phyloP scores from a whole-genome alignment of 768 basidiomycete genomes.

The Rickenella mellea region DNA sequence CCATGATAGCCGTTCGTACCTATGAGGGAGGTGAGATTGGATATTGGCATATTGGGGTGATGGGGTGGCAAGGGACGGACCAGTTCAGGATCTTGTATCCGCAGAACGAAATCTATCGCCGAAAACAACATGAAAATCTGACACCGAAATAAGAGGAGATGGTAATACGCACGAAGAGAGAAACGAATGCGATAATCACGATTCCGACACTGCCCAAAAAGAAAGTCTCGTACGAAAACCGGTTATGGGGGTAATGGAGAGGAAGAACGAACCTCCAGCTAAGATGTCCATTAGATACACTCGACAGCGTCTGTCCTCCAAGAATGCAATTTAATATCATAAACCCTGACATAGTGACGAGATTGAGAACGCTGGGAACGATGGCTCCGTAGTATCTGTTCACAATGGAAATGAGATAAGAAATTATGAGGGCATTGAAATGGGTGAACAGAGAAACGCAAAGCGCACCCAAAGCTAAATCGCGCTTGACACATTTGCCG shows the following conservation, averaged over 20 bases:
- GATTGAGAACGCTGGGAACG: conserved; percentile 45
- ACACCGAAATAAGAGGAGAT: not conserved
- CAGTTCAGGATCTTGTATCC: conserved; percentile 55
- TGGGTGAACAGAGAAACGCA: conserved; percentile 27
- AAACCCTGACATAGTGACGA: conserved; percentile 53
- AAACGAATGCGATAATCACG: conserved; percentile 61
- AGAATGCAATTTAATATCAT: conserved; percentile 59
- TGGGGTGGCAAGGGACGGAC: too few species aligned
- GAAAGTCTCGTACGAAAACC: not conserved
- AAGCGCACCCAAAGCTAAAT: conserved; percentile 43
- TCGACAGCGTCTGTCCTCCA: conserved; percentile 57
- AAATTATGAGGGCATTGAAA: not conserved
- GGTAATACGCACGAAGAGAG: conserved; percentile 40
- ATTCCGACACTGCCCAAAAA: conserved; percentile 56
- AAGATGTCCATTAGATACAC: conserved; percentile 39
- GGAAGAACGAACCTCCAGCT: conserved; percentile 35
- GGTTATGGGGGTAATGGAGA: not conserved
- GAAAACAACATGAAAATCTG: conserved; percentile 1
- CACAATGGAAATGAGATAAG: conserved; percentile 3
- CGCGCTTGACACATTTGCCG: conserved; percentile 74
- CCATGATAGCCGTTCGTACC: conserved; percentile 75
- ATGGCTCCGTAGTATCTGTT: conserved; percentile 48
- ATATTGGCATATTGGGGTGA: too few species aligned
- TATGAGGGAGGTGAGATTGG: conserved; percentile 10
- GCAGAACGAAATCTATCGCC: conserved; percentile 48